Evolutionary conservation across 768 basidiomycete genomes (phyloP), one percentile per base, ranked within the genome.

Genomic region (Boletus pseudopeckii): DNA sequence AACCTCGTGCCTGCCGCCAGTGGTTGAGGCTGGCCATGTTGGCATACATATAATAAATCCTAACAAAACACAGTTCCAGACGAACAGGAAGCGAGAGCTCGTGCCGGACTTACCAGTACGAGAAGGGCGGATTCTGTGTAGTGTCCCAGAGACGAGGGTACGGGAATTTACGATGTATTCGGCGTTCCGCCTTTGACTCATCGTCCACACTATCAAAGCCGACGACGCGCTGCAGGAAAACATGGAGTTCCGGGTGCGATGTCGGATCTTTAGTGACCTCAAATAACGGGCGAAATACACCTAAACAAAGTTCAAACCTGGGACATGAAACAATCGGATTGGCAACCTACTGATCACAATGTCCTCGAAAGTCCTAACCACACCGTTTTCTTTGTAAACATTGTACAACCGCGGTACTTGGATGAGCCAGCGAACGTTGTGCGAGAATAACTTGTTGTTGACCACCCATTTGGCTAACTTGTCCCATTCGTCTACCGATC

Each of bases 201-300:
- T 99, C 97, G 61, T 99, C 97, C 20, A 99, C 97, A n/a, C 88
- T 94, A 64, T 98, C 97, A 65, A 99, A 97, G 6, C 97, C 97
- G 48, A 98, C 72, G 7, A 98, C 94, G 6, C 97, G 86, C 70
- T 97, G 94, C 33, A 99, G 74, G 75, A 99, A 95, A 34, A 96
- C 78, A 66, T 98, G 96, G 11, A 99, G 78, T 63, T 98, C 95
- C 0, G 96, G 97, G 64, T 98, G 96, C 2, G 81, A 84, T 3
- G 75, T 71, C 1, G 97, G 97, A 67, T 98, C 86, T 62, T 88
- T 84, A 0, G 97, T 99, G 28, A 98, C 97, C 67, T 99, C 96
- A 62, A 97, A 99, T 47, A 99, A 71, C 0, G 97, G 96, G 34
- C 79, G 75, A 75, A 98, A 99, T 7, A 99, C 77, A 69, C 98